A percentile compares a stretch with the other conserved stretches of the same genome.
phyloP scores from a whole-genome alignment of 306 rosid species.

The Glycyrrhiza uralensis region DNA sequence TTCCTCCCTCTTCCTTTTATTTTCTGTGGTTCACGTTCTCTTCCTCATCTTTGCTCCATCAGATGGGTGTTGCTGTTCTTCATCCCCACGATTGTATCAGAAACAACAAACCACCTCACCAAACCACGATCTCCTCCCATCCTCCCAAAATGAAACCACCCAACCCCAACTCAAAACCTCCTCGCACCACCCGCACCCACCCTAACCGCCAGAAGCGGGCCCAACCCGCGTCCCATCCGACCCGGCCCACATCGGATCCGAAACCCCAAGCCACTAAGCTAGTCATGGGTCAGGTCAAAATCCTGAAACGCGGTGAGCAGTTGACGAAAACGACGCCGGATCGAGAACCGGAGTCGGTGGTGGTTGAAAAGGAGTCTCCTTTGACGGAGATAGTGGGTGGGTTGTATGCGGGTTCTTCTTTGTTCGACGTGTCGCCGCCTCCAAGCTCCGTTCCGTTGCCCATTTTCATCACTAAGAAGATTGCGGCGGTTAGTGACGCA shows the following conservation, averaged over 20 bases:
- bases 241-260: neutral
- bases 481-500: constrained; percentile 14
- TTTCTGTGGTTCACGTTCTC: neutral
- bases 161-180: neutral
- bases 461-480: constrained; percentile 31
- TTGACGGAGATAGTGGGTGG: neutral
- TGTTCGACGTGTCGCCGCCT: constrained; percentile 38
- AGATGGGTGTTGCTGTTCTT: constrained; percentile 43
- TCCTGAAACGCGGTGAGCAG: constrained; percentile 43
- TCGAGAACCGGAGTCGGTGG: neutral
- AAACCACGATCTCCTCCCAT: neutral
- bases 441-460: constrained; percentile 65
- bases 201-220: constrained; percentile 20
- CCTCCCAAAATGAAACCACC: neutral
- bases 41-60: neutral
- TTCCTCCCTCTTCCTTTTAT: too few relatives aligned
- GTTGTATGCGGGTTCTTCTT: constrained; percentile 45
- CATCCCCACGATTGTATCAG: constrained; percentile 35
- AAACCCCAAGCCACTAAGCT: constrained; percentile 2
- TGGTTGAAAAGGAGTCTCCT: neutral
- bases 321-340: neutral
- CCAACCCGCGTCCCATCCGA: neutral
- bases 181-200: neutral
- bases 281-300: constrained; percentile 36
- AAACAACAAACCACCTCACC: too few relatives aligned